phyloP scores from a whole-genome alignment of 2,329 filamentous ascomycete species.

The Harringtonia aguacate region DNA sequence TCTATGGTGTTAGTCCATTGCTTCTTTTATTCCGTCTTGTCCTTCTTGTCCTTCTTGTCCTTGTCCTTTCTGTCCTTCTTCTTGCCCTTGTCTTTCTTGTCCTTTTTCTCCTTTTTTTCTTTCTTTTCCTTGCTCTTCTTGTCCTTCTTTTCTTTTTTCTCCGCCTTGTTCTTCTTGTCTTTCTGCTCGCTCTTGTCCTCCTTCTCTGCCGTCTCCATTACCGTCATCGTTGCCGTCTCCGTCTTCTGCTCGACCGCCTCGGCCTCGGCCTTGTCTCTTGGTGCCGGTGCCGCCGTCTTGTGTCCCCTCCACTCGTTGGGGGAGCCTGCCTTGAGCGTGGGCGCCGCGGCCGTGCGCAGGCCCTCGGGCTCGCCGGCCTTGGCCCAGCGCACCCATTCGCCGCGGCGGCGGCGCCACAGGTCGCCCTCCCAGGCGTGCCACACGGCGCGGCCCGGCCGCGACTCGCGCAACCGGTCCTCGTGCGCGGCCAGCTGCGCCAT shows the following conservation, averaged over 20 bases:
- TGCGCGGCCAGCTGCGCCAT: conserved; percentile 36
- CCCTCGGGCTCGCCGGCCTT: conserved; percentile 35
- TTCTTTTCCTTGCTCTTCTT: conserved; percentile 1
- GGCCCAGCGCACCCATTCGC: conserved; percentile 47
- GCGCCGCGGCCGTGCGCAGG: conserved; percentile 23
- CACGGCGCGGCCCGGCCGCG: conserved; percentile 43
- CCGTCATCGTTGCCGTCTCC: neutral
- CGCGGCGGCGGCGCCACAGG: conserved; percentile 39
- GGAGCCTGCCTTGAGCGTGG: conserved; percentile 11
- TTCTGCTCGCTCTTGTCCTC: conserved; percentile 1
- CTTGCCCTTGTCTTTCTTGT: neutral
- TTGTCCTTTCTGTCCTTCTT: neutral
- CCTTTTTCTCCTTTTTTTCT: conserved; percentile 4
- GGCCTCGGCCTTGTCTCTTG: neutral
- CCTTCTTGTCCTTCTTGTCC: conserved; percentile 1
- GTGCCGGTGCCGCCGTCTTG: neutral
- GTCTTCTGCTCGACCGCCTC: neutral
- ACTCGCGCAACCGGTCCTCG: conserved; percentile 39
- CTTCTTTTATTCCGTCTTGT: neutral
- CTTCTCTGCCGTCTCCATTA: neutral
- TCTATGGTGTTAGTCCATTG: too few relatives aligned
- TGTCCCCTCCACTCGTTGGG: neutral
- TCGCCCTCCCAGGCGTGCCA: conserved; percentile 50
- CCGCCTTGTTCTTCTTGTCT: neutral
- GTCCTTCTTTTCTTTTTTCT: neutral